Percentiles rank a stretch among this genome's conserved stretches.
These are phyloP conservation scores for Papilionanthe hybrid DNA, from an alignment of 116 monocot species.

Conservation along the genomic window DNA sequence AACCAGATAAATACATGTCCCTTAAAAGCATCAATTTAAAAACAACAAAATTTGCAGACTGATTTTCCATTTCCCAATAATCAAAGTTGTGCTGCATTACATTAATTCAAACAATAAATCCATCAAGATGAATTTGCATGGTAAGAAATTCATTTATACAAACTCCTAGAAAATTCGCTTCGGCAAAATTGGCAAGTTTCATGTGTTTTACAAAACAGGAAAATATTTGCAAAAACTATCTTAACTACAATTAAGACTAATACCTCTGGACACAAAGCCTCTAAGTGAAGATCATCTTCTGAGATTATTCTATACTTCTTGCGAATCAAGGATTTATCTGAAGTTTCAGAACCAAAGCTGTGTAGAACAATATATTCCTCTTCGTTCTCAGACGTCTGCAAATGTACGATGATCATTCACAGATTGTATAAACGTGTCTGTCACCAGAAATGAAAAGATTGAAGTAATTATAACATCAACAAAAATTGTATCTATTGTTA, in stretches of 20 bases:
- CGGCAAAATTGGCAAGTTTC: not conserved
- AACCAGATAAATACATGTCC: not conserved
- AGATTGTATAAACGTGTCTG: not conserved
- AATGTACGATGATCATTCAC: not conserved
- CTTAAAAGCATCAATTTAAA: not conserved
- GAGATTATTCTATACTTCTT: slow-evolving; percentile 37
- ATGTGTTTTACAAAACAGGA: not conserved
- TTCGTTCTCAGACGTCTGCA: slow-evolving; percentile 26
- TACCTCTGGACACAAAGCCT: slow-evolving; percentile 73
- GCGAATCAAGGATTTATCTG: slow-evolving; percentile 7
- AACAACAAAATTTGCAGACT: not conserved
- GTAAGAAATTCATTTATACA: not conserved
- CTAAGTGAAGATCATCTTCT: slow-evolving; percentile 54
- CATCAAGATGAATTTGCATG: not conserved
- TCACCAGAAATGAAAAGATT: not conserved
- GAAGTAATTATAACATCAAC: not conserved
- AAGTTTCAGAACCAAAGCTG: not conserved
- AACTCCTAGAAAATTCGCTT: not conserved
- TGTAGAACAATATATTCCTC: slow-evolving; percentile 3
- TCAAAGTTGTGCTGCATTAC: not conserved
- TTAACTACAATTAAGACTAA: not conserved
- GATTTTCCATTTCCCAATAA: not conserved
- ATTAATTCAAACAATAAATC: not conserved
- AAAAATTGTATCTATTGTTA: not conserved
- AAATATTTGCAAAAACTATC: not conserved